Conservation (phyloP, 148 eudicot genomes). For the Heliamphora exappendiculata region DNA sequence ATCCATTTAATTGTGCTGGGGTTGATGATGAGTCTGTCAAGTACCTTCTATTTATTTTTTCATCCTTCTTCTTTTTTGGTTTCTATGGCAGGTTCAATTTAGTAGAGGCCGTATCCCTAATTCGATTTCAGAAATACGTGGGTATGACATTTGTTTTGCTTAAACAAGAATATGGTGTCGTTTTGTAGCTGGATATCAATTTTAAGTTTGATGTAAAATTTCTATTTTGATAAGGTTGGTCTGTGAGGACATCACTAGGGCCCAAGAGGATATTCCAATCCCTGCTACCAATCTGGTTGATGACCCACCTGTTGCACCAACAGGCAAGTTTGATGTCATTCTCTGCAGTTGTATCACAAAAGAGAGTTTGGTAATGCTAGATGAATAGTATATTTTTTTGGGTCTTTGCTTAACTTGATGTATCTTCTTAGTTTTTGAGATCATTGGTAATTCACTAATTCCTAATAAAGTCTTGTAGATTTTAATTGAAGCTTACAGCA, state of each 20-base stretch:
- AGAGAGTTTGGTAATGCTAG: neutral
- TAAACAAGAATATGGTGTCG: neutral
- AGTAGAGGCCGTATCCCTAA: constrained; percentile 55
- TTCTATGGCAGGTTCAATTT: constrained; percentile 53
- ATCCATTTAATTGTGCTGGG: too few relatives aligned
- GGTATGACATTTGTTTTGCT: constrained; percentile 24
- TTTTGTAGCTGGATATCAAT: neutral
- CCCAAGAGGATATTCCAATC: constrained; percentile 64
- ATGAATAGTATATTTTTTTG: neutral
- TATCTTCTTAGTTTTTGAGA: neutral
- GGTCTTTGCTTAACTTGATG: neutral
- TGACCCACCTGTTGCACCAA: constrained; percentile 60
- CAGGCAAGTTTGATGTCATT: constrained; percentile 34
- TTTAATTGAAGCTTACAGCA: neutral
- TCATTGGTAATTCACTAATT: too few relatives aligned
- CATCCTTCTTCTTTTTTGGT: neutral
- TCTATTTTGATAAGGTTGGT: constrained; percentile 51
- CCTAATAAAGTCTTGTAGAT: too few relatives aligned
- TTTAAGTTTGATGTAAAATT: neutral
- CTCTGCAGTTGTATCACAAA: neutral
- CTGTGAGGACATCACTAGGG: constrained; percentile 65
- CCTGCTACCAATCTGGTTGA: constrained; percentile 93
- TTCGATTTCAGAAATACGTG: constrained; percentile 63
- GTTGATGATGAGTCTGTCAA: too few relatives aligned
- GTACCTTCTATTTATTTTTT: neutral